phyloP scores from a whole-genome alignment of 2,329 filamentous ascomycete genomes.

The Magnaporthiopsis poae region DNA sequence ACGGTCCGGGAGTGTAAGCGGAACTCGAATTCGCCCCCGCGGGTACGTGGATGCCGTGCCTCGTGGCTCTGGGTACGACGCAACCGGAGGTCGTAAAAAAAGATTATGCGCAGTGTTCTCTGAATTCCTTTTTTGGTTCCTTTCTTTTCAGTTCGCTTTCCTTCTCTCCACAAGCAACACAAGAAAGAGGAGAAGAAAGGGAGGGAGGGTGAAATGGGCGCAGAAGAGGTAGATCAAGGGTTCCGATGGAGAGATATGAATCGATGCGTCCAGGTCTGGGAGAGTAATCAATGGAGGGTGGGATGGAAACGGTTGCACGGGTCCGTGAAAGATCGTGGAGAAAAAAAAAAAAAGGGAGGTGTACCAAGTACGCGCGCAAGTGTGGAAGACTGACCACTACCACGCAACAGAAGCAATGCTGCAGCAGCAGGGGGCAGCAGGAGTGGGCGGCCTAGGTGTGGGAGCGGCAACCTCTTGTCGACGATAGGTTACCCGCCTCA shows the following conservation, averaged over 20 bases:
- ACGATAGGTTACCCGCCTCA: slow-evolving; percentile 18
- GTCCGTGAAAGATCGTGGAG: slow-evolving; percentile 12
- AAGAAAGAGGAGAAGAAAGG: not conserved
- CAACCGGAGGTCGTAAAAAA: not conserved
- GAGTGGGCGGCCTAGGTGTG: slow-evolving; percentile 15
- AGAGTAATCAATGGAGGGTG: not conserved
- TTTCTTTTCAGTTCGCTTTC: not conserved
- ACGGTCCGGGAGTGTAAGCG: slow-evolving; percentile 10
- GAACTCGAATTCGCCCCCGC: not conserved
- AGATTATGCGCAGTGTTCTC: not conserved
- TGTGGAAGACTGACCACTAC: slow-evolving; percentile 9
- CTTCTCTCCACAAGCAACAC: not conserved
- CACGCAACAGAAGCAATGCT: slow-evolving; percentile 7
- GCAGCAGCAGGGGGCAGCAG: slow-evolving; percentile 10
- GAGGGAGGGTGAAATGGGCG: not conserved
- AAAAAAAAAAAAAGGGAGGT: not conserved
- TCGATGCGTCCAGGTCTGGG: not conserved
- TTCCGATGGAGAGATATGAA: not conserved
- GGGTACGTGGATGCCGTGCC: not conserved
- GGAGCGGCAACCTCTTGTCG: slow-evolving; percentile 21
- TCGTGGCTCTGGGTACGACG: not conserved
- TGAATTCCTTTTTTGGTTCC: not conserved
- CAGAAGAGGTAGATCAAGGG: not conserved
- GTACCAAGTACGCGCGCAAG: slow-evolving; percentile 11
- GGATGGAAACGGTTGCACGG: slow-evolving; percentile 8